Base-by-base conservation (phyloP, 345 rosid species). In the Anacardium occidentale region DNA sequence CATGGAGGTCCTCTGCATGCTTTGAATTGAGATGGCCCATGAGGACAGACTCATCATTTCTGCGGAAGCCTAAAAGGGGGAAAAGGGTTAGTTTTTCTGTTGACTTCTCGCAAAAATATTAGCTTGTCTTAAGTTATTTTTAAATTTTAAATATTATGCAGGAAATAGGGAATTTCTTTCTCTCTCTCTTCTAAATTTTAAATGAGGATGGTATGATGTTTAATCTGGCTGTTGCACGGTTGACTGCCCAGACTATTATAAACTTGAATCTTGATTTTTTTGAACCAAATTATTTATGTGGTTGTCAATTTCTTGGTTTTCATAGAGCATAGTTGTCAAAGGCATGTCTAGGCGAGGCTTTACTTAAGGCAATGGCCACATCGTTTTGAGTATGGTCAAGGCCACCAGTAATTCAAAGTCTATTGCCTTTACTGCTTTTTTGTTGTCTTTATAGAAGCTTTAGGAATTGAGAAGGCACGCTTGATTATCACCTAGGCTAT, bases 11-110 rank as follows among this genome's bases (percentile, higher is more conserved):
- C 62, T 96, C 87, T 79, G 83, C 91, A 74, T 95, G 99, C 85
- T 95, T 92, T 76, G 94, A 92, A 62, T 85, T 95, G 84, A 51
- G 57, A 70, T 92, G 97, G 99, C 99, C 98, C 21, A 82, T 91
- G 88, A 85, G 50, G 80, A 7, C 8, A 37, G 86, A 88, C 0
- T 87, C 98, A 9, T 61, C 81, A 6, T 95, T 91, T 73, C 75
- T 95, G 54, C 54, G 56, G 70, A 55, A 14, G 71, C 94, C 95
- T 69, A 88, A 68, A 67, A 83, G 82, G 79, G 50, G 90, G 74
- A 95, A 87, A 83, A 83, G 96, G 90, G 99, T 95, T 64, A n/a
- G 90, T 78, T 75, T 70, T 74, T 69, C 52, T 73, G 59, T 20
- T 69, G 14, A 14, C 34, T 63, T 62, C 51, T 66, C 34, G 18